Conservation (phyloP, 208 protist genomes). For the Leishmania arabica region DNA sequence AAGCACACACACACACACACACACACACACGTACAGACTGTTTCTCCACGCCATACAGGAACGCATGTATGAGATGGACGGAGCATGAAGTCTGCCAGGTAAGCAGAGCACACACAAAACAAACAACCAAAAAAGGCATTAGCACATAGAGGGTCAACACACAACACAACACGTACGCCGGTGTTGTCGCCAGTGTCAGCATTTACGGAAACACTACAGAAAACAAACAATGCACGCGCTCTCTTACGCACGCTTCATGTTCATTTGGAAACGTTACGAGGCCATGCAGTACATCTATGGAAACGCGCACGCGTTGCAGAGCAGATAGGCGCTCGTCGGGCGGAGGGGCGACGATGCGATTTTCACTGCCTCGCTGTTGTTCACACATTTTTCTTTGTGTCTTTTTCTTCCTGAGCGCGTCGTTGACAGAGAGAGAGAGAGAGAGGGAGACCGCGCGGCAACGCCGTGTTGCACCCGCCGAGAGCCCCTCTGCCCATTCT, state of each 20-base stretch:
- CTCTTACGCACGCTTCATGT: not conserved
- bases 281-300: not conserved
- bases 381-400: not conserved
- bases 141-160: not conserved
- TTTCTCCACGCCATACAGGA: not conserved
- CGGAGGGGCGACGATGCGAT: not conserved
- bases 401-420: not conserved
- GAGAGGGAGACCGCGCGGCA: not conserved
- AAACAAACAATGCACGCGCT: not conserved
- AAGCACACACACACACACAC: conserved; percentile 13
- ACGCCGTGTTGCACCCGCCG: not conserved
- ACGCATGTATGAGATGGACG: not conserved
- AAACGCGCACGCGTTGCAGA: not conserved
- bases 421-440: not conserved
- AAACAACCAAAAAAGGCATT: not conserved
- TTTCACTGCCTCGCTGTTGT: not conserved
- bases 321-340: not conserved
- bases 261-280: not conserved
- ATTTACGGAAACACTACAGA: not conserved
- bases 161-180: not conserved
- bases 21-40: conserved; percentile 7
- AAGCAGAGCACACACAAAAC: not conserved
- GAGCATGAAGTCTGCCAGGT: not conserved
- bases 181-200: not conserved
- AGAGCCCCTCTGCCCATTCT: not conserved